Conservation (phyloP, 371 early-diverging fungal species). For the Syncephalastrum racemosum region DNA sequence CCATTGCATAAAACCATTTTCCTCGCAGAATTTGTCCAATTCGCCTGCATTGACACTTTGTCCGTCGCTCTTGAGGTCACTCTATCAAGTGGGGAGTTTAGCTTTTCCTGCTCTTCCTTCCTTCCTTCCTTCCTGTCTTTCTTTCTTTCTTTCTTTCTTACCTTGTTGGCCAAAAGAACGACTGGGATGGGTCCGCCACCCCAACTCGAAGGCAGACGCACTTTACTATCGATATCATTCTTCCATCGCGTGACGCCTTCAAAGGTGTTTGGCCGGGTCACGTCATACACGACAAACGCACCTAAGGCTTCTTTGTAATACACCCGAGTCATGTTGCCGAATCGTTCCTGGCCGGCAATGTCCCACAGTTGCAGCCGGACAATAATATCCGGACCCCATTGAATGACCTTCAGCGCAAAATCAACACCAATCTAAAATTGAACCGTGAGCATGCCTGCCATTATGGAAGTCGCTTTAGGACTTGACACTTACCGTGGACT, state of each 20-base stretch:
- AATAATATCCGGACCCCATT: conserved; percentile 55
- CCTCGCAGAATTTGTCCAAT: conserved; percentile 56
- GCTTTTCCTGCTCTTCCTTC: neutral
- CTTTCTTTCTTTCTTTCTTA: conserved; percentile 16
- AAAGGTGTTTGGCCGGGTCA: conserved; percentile 72
- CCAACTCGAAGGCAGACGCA: conserved; percentile 54
- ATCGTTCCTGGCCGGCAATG: conserved; percentile 85
- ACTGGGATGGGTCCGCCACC: conserved; percentile 66
- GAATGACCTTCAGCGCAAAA: conserved; percentile 79
- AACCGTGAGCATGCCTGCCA: neutral
- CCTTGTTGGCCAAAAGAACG: conserved; percentile 66
- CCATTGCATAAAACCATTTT: conserved; percentile 61
- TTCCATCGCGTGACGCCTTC: conserved; percentile 77
- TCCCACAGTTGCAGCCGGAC: conserved; percentile 83
- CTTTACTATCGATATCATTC: conserved; percentile 63
- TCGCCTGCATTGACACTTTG: conserved; percentile 45
- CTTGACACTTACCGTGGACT: conserved; percentile 61
- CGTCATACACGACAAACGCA: conserved; percentile 79
- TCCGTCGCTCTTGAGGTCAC: conserved; percentile 43
- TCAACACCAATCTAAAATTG: conserved; percentile 73
- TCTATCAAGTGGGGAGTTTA: conserved; percentile 12
- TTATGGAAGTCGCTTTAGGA: neutral
- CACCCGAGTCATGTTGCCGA: conserved; percentile 75
- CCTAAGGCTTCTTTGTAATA: conserved; percentile 83
- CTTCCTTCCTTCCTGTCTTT: neutral